phyloP scores from a whole-genome alignment of 345 rosid genomes.

The Carallia pectinifolia region DNA sequence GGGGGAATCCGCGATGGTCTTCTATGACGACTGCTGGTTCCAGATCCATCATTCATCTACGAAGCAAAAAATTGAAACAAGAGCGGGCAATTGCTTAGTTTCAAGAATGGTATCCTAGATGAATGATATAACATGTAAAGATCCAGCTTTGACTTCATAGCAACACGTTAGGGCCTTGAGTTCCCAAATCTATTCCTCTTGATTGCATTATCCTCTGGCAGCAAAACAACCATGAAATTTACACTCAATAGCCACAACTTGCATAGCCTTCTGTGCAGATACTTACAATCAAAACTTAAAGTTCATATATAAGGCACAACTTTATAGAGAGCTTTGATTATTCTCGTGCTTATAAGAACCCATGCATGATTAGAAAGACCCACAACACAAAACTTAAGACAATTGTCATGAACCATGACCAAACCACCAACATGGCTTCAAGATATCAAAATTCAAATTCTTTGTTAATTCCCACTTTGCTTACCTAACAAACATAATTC shows the following conservation, averaged over 20 bases:
- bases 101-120: neutral
- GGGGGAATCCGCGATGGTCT: constrained; percentile 60
- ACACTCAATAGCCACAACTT: too few species aligned
- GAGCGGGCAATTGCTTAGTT: constrained; percentile 4
- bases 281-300: neutral
- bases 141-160: too few species aligned
- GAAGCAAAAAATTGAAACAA: constrained; percentile 25
- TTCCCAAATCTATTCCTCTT: too few species aligned
- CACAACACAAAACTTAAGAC: constrained; percentile 3
- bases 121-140: neutral
- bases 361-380: neutral
- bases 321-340: too few species aligned
- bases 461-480: neutral
- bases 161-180: too few species aligned
- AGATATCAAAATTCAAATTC: neutral
- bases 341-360: neutral
- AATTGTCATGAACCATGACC: neutral
- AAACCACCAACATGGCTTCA: constrained; percentile 7
- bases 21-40: constrained; percentile 71
- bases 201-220: too few species aligned
- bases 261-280: too few species aligned
- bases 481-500: constrained; percentile 4
- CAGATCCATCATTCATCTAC: constrained; percentile 86
- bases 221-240: too few species aligned
- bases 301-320: neutral